Percentiles rank a stretch among this genome's conserved stretches.
phyloP scores from a whole-genome alignment of 495 filamentous ascomycete species.

The Bryoglossum gracile region DNA sequence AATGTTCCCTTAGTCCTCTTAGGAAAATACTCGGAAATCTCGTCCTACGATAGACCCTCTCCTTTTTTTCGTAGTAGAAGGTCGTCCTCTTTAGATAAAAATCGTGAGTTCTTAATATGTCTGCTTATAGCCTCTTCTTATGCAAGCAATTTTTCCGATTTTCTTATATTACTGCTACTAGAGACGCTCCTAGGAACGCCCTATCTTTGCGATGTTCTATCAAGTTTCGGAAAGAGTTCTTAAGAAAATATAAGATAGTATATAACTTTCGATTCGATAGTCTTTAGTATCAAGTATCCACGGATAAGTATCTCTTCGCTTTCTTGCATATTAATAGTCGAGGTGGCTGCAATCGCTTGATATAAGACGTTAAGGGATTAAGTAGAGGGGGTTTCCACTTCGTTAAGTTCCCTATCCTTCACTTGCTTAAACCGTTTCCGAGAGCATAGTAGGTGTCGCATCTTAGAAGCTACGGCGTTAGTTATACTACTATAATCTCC shows the following conservation, averaged over 20 bases:
- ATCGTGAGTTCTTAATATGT: conserved; percentile 2
- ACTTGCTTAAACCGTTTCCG: conserved; percentile 15
- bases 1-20: conserved; percentile 20
- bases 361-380: conserved; percentile 13
- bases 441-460: conserved; percentile 7
- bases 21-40: conserved; percentile 17
- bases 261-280: conserved; percentile 16
- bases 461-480: conserved; percentile 13
- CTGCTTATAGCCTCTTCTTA: too few relatives aligned
- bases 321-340: conserved; percentile 11
- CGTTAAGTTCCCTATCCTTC: conserved; percentile 11
- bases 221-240: conserved; percentile 13
- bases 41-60: conserved; percentile 17
- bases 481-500: conserved; percentile 19
- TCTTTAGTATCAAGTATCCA: conserved; percentile 19
- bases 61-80: conserved; percentile 15
- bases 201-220: too few relatives aligned
- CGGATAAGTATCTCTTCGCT: conserved; percentile 23
- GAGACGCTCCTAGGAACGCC: too few relatives aligned
- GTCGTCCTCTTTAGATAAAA: conserved; percentile 9
- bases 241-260: conserved; percentile 24
- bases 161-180: too few relatives aligned
- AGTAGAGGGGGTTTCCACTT: conserved; percentile 11
- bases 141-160: too few relatives aligned
- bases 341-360: conserved; percentile 18